A percentile compares a stretch with the other conserved stretches of the same genome.
Conservation (phyloP, 768 basidiomycete species). For the Serendipita sp. region DNA sequence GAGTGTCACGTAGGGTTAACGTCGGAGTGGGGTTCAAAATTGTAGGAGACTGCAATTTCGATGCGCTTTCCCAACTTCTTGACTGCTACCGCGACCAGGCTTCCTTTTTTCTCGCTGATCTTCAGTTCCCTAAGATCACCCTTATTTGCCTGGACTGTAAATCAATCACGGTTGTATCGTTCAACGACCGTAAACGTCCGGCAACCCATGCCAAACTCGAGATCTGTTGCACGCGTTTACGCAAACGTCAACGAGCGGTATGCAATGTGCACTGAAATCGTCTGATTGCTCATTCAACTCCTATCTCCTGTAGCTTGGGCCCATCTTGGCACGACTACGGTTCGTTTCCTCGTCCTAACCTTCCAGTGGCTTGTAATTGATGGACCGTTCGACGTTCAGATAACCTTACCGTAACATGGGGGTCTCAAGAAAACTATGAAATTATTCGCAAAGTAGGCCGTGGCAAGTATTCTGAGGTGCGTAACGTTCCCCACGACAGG, state of each 20-base stretch:
- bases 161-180: too few species aligned
- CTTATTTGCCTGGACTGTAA: too few species aligned
- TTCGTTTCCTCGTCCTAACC: constrained; percentile 23
- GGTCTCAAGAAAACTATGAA: constrained; percentile 93
- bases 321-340: constrained; percentile 95
- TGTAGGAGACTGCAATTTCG: too few species aligned
- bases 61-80: too few species aligned
- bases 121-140: too few species aligned
- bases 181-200: background rate
- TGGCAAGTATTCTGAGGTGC: constrained; percentile 89
- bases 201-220: background rate
- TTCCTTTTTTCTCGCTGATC: too few species aligned
- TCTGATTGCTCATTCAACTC: background rate
- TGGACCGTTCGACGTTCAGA: constrained; percentile 30
- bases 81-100: too few species aligned
- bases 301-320: constrained; percentile 31
- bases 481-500: constrained; percentile 13
- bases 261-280: background rate
- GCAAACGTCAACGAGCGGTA: constrained; percentile 67
- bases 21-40: too few species aligned
- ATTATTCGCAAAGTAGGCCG: constrained; percentile 92
- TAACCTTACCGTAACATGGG: constrained; percentile 96
- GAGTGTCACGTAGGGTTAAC: too few species aligned
- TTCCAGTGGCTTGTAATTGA: constrained; percentile 8
- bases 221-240: constrained; percentile 73